Base-by-base conservation (phyloP, 2,329 filamentous ascomycete genomes). In the Thelonectria rubi region DNA sequence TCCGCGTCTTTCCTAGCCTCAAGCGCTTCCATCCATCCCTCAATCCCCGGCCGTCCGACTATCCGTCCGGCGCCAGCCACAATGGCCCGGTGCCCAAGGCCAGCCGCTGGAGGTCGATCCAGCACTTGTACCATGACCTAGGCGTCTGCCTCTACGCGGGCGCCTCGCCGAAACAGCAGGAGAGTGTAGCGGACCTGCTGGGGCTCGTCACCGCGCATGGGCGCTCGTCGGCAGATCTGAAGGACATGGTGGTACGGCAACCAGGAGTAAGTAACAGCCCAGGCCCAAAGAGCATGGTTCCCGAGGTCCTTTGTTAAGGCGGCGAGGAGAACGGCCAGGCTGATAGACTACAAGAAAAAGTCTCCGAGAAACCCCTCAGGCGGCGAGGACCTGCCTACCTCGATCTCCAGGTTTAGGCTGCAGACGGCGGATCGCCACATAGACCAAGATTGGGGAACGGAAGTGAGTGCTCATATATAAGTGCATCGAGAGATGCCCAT, bases 131-230 rank as follows among this genome's bases (percentile, higher is more conserved):
- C 51, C 65, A 75, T 18, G 75, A 77, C 48, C 65, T 76, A 0
- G 76, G 76, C 3, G 69, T 75, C 2, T 42, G 77, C 17, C 69
- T 72, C 12, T 77, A 69, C 53, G 69, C 70, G 5, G 75, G 75
- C 1, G 66, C 70, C 6, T 60, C 59, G 8, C 52, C 59, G 2
- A 3, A 9, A 14, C 69, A 76, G 57, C 1, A 4, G 18, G 11
- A 21, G 51, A 7, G 71, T 77, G 5, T 71, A 65, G 7, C 45
- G 63, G 10, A 39, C 34, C 15, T 77, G 0, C 46, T 77, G 10
- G 14, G 51, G 26, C 37, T 65, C 0, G 46, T 67, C 6, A 34
- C 40, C 57, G 4, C 43, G 21, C 37, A 26, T 66, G 59, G 61
- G 26, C 17, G 11, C 32, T 17, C 49, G 15, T 24, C 24, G 1